Conservation (phyloP, 768 basidiomycete species). For the Rhodosporidiobolus odoratus region DNA sequence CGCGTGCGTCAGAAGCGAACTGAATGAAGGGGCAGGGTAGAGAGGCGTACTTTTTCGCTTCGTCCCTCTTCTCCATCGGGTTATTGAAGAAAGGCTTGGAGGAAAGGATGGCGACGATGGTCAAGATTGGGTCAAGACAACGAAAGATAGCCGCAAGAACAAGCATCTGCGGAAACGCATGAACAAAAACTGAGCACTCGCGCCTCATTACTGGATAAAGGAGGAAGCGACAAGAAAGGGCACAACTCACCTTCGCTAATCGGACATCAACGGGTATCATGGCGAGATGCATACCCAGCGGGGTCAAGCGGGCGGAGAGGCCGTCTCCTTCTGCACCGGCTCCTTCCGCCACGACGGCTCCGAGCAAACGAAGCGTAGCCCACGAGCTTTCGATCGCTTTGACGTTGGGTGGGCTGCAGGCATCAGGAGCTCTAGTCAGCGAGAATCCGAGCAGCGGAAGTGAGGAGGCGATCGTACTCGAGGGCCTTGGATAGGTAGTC, state of each 20-base stretch:
- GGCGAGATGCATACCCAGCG: slow-evolving; percentile 75
- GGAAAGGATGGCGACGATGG: slow-evolving; percentile 74
- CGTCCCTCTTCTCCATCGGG: slow-evolving; percentile 77
- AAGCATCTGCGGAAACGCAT: slow-evolving; percentile 81
- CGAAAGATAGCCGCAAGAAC: slow-evolving; percentile 75
- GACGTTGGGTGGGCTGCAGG: slow-evolving; percentile 59
- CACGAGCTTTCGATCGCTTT: slow-evolving; percentile 72
- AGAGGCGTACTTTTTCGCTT: slow-evolving; percentile 59
- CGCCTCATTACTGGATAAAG: neutral
- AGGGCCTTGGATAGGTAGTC: slow-evolving; percentile 70
- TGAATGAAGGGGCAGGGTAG: neutral
- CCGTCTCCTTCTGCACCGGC: slow-evolving; percentile 36
- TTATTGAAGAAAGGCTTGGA: slow-evolving; percentile 79
- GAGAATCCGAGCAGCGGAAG: neutral
- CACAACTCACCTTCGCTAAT: slow-evolving; percentile 63
- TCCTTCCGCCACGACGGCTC: slow-evolving; percentile 63
- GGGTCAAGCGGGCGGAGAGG: slow-evolving; percentile 57
- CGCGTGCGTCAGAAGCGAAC: neutral
- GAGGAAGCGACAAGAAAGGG: neutral
- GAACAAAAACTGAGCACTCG: slow-evolving; percentile 5
- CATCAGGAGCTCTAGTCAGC: neutral
- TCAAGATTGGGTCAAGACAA: slow-evolving; percentile 73
- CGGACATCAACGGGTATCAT: slow-evolving; percentile 82
- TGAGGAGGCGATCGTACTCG: slow-evolving; percentile 46
- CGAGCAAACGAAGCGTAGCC: slow-evolving; percentile 65